phyloP scores from a whole-genome alignment of 495 filamentous ascomycete genomes.

The Aspergillus conjunctus region DNA sequence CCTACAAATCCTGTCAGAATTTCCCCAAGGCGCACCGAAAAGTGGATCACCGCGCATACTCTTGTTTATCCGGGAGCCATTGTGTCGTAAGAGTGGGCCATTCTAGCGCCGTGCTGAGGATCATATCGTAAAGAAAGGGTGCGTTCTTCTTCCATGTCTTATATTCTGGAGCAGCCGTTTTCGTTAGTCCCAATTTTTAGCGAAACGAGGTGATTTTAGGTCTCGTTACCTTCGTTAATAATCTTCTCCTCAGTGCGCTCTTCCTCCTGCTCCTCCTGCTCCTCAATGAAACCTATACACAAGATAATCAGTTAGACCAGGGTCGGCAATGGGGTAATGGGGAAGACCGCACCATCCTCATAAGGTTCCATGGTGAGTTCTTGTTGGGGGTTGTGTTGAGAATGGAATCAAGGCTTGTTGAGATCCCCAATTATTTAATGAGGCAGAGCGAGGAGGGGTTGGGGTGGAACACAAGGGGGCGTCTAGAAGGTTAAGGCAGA shows the following conservation, averaged over 20 bases:
- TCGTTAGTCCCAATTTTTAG: constrained; percentile 18
- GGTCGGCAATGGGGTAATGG: not conserved
- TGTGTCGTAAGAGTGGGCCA: constrained; percentile 98
- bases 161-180: constrained; percentile 66
- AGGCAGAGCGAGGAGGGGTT: not conserved
- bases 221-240: constrained; percentile 80
- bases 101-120: constrained; percentile 89
- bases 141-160: constrained; percentile 99
- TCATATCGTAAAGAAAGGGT: constrained; percentile 96
- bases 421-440: not conserved
- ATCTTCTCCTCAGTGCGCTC: constrained; percentile 78
- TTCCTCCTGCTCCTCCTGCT: constrained; percentile 64
- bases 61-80: constrained; percentile 96
- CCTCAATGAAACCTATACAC: constrained; percentile 39
- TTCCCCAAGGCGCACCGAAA: not conserved
- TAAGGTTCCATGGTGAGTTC: constrained; percentile 41
- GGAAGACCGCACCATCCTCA: constrained; percentile 38
- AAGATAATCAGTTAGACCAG: constrained; percentile 22
- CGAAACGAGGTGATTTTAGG: not conserved
- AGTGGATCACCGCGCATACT: constrained; percentile 48
- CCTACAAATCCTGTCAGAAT: constrained; percentile 39
- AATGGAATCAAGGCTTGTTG: not conserved
- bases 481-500: constrained; percentile 11
- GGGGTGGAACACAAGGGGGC: not conserved
- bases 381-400: constrained; percentile 8